Percentiles rank a stretch among this genome's conserved stretches.
Evolutionary conservation across 495 filamentous ascomycete species (phyloP).

Genomic region (Pseudotulostoma volvatum): DNA sequence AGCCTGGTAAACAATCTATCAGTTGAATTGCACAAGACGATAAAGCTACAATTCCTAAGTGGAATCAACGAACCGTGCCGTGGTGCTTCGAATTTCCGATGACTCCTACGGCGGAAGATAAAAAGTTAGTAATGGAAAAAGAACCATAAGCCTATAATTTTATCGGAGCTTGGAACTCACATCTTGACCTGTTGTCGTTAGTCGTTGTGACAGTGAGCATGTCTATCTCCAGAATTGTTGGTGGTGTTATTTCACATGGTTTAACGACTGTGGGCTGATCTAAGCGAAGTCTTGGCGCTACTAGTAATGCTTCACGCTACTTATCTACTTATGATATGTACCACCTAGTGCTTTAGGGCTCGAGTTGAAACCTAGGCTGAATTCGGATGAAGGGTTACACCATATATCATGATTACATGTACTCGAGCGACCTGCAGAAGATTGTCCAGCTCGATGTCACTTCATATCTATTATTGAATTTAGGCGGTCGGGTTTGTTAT

Average conservation of each 20-base stretch:
- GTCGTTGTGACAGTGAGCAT: conserved; percentile 33
- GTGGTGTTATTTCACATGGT: conserved; percentile 30
- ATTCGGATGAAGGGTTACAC: no score
- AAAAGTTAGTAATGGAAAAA: conserved; percentile 17
- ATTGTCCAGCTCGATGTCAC: no score
- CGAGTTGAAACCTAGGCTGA: no score
- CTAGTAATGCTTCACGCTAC: no score
- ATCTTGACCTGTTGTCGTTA: conserved; percentile 40
- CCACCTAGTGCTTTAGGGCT: no score
- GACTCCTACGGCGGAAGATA: conserved; percentile 35
- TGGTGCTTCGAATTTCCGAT: conserved; percentile 81
- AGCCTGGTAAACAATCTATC: conserved; percentile 31
- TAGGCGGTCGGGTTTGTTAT: no score
- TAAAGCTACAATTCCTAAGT: conserved; percentile 14
- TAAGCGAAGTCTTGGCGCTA: conserved; percentile 28
- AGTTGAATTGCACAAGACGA: no score
- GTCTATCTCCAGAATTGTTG: conserved; percentile 25
- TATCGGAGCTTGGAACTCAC: conserved; percentile 17
- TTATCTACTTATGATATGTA: no score
- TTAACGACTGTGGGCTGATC: conserved; percentile 32
- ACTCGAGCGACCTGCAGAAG: no score
- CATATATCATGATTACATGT: no score
- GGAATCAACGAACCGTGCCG: conserved; percentile 59
- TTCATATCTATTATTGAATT: no score
- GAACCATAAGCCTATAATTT: neutral